Conservation (phyloP, 257 asterid species). For the Schizonepeta tenuifolia region DNA sequence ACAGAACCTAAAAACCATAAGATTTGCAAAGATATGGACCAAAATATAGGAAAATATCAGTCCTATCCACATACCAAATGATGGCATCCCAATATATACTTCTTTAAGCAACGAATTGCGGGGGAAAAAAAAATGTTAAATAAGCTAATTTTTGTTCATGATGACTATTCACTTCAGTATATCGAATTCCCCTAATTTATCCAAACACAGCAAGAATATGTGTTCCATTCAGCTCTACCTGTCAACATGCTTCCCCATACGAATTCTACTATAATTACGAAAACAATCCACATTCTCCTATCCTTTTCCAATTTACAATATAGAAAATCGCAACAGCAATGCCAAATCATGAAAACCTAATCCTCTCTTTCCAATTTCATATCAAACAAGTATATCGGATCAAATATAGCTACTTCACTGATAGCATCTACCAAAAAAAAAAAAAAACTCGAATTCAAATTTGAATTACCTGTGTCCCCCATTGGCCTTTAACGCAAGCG, state of each 20-base stretch:
- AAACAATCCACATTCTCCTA: not conserved
- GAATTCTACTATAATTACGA: not conserved
- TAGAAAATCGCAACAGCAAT: constrained; percentile 5
- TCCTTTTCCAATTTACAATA: constrained; percentile 9
- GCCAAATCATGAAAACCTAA: not conserved
- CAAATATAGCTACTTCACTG: not conserved
- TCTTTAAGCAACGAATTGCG: not conserved
- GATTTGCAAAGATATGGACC: not conserved
- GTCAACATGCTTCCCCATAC: not conserved
- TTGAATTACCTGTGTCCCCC: constrained; percentile 85
- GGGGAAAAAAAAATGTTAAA: not conserved
- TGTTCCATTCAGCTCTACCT: not conserved
- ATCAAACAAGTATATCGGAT: not conserved
- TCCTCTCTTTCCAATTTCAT: not conserved
- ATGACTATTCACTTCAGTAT: not conserved
- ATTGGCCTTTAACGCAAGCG: constrained; percentile 87
- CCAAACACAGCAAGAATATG: not conserved
- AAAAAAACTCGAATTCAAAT: not conserved
- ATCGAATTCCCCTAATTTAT: not conserved
- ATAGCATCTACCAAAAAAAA: not conserved
- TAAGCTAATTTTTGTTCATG: not conserved
- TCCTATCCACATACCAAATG: not conserved
- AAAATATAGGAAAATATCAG: not conserved
- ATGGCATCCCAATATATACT: not conserved
- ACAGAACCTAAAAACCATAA: not conserved